A percentile compares a stretch with the other conserved stretches of the same genome.
Conservation (phyloP, 139 green algal genomes). For the Tetradesmus obliquus region DNA sequence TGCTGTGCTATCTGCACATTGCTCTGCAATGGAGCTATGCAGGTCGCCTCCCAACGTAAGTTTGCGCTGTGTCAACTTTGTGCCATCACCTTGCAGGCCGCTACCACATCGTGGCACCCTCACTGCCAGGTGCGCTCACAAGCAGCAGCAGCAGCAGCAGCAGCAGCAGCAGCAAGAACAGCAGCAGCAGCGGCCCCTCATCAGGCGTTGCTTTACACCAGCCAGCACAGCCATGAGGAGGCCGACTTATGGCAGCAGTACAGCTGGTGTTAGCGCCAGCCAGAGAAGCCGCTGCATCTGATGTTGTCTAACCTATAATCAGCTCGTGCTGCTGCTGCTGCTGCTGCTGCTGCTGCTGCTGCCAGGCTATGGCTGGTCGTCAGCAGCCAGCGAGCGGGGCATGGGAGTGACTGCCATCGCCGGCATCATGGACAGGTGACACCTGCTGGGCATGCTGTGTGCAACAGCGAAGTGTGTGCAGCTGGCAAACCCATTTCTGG, state of each 20-base stretch:
- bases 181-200: background rate
- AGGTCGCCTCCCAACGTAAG: too few species aligned
- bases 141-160: background rate
- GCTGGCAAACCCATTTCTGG: too few species aligned
- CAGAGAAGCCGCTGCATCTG: background rate
- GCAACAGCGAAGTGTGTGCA: too few species aligned
- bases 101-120: slow-evolving; percentile 42
- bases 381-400: slow-evolving; percentile 24
- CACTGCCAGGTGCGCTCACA: slow-evolving; percentile 31
- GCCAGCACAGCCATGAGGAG: too few species aligned
- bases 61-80: too few species aligned
- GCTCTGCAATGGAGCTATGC: too few species aligned
- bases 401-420: slow-evolving; percentile 36
- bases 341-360: background rate
- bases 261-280: too few species aligned
- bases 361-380: slow-evolving; percentile 47
- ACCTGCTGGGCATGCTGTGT: too few species aligned
- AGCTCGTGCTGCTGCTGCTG: background rate
- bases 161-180: background rate
- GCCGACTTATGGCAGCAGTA: too few species aligned
- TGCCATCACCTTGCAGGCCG: background rate
- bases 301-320: background rate
- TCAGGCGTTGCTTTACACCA: too few species aligned
- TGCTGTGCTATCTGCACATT: too few species aligned
- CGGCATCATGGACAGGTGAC: background rate